phyloP scores from a whole-genome alignment of 495 filamentous ascomycete species.

The Tuber brumale region DNA sequence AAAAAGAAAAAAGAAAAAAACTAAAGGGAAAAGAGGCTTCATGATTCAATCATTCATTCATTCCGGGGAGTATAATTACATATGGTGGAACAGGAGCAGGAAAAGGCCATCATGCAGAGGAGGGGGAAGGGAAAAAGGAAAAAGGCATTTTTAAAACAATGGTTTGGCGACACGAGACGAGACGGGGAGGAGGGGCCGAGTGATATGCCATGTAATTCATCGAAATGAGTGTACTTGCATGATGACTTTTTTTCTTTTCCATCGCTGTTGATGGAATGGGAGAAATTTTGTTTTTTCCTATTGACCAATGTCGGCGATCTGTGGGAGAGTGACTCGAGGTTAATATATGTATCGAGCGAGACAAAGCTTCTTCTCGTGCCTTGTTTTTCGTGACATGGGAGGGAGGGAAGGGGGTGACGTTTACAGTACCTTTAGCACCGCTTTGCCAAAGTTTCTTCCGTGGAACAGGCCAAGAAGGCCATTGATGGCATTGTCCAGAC shows the following conservation, averaged over 20 bases:
- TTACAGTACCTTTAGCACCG: constrained; percentile 41
- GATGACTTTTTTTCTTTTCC: neutral
- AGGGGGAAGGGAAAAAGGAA: neutral
- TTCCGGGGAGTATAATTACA: neutral
- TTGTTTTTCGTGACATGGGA: neutral
- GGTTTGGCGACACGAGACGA: neutral
- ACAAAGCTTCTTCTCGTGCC: neutral
- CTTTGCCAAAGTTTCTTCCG: constrained; percentile 91
- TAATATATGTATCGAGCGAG: neutral
- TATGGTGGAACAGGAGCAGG: neutral
- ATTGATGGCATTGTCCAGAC: constrained; percentile 74
- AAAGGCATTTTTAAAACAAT: neutral
- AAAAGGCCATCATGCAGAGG: neutral
- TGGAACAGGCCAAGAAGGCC: constrained; percentile 80
- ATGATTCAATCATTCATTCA: neutral
- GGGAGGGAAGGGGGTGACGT: constrained; percentile 9
- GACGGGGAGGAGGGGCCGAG: neutral
- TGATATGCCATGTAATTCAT: neutral
- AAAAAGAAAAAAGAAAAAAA: neutral
- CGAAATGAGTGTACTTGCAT: neutral
- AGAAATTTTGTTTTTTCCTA: neutral
- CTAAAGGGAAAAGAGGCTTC: neutral
- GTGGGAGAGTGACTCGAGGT: neutral
- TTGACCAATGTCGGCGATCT: neutral
- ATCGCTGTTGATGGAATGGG: neutral